These are phyloP conservation scores for Pancytospora philotis DNA, from an alignment of 371 early-diverging fungal genomes.

Conservation along the genomic window DNA sequence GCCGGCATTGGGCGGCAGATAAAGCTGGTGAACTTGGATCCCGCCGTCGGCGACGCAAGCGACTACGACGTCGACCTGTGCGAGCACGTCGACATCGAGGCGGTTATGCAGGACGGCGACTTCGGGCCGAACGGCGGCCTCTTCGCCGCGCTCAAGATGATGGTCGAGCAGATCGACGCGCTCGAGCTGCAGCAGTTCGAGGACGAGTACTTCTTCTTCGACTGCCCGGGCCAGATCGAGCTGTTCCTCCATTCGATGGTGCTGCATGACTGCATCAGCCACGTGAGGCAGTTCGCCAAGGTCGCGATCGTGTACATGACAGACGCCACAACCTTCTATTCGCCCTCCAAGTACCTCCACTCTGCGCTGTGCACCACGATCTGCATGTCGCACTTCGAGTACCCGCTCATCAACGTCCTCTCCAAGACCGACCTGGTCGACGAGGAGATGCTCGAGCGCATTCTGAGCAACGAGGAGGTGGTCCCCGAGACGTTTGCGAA, in stretches of 20 bases:
- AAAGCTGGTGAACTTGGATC: conserved; percentile 89
- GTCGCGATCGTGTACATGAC: conserved; percentile 77
- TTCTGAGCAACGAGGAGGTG: background rate
- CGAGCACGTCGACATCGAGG: conserved; percentile 82
- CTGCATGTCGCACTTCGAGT: conserved; percentile 82
- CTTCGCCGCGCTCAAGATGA: conserved; percentile 78
- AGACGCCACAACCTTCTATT: conserved; percentile 81
- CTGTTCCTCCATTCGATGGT: conserved; percentile 91
- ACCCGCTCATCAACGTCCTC: conserved; percentile 87
- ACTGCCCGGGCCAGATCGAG: conserved; percentile 99
- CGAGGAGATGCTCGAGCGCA: conserved; percentile 1
- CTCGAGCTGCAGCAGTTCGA: conserved; percentile 78
- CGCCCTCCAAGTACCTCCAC: conserved; percentile 79
- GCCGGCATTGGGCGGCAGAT: conserved; percentile 68
- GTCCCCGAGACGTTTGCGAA: background rate
- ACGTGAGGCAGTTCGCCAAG: conserved; percentile 62
- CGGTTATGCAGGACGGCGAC: conserved; percentile 87
- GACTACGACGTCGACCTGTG: conserved; percentile 66
- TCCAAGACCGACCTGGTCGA: conserved; percentile 79
- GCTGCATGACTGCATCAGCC: conserved; percentile 69
- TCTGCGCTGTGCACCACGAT: conserved; percentile 69
- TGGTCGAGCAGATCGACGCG: conserved; percentile 83
- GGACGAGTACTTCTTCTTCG: conserved; percentile 86
- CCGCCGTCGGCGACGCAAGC: conserved; percentile 69
- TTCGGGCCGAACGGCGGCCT: conserved; percentile 97